phyloP scores from a whole-genome alignment of 371 early-diverging fungal genomes.

The Actinomucor elegans region DNA sequence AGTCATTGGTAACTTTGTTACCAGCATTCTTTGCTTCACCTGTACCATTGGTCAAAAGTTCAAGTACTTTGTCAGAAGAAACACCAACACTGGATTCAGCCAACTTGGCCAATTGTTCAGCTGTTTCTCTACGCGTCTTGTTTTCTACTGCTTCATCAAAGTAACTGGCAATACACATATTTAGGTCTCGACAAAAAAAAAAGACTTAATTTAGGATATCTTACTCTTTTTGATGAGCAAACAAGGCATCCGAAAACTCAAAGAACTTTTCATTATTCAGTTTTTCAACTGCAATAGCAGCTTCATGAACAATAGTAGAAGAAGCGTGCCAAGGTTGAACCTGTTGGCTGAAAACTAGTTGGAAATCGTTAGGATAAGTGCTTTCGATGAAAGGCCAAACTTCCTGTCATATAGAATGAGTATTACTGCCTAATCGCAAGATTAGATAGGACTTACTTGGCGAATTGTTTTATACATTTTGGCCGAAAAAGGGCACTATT shows the following conservation, averaged over 20 bases:
- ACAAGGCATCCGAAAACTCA: constrained; percentile 56
- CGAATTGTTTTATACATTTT: constrained; percentile 56
- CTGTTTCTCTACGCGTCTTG: constrained; percentile 51
- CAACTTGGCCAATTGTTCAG: constrained; percentile 48
- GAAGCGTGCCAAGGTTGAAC: constrained; percentile 86
- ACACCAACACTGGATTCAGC: constrained; percentile 44
- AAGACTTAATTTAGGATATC: too few relatives aligned
- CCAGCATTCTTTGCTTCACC: constrained; percentile 53
- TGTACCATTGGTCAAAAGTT: constrained; percentile 44
- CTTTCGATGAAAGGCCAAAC: constrained; percentile 61
- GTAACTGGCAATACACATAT: constrained; percentile 35
- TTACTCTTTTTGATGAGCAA: constrained; percentile 62
- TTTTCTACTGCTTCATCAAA: constrained; percentile 70
- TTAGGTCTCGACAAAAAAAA: too few relatives aligned
- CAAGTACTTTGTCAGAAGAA: constrained; percentile 39
- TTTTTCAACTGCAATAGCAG: constrained; percentile 76
- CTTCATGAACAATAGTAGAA: constrained; percentile 76
- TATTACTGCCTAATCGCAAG: not conserved
- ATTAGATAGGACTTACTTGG: constrained; percentile 36
- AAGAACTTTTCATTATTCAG: constrained; percentile 59
- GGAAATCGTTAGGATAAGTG: constrained; percentile 50
- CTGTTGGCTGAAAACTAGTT: constrained; percentile 76
- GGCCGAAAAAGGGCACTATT: constrained; percentile 64
- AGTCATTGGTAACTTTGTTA: constrained; percentile 63
- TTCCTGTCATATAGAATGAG: constrained; percentile 21